A percentile compares a stretch with the other conserved stretches of the same genome.
Evolutionary conservation across 1,284 basidiomycete species (phyloP).

Genomic region (Pseudozyma tsukubaensis): DNA sequence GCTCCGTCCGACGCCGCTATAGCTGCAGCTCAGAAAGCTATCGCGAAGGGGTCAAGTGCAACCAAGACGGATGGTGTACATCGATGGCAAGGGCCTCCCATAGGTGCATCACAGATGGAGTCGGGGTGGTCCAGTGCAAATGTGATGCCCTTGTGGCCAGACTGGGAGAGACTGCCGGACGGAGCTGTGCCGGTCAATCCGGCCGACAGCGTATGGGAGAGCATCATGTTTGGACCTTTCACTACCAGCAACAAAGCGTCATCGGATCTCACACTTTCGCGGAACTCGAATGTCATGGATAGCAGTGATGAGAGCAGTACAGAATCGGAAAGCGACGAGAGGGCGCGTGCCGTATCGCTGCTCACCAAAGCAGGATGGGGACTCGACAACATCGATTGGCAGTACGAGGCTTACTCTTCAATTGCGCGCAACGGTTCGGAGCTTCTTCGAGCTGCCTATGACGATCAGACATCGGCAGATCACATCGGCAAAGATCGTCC

Average conservation of each 20-base stretch:
- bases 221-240: conserved; percentile 58
- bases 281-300: neutral
- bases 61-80: conserved; percentile 19
- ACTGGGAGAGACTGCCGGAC: conserved; percentile 52
- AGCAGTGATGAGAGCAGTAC: neutral
- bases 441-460: conserved; percentile 15
- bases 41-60: conserved; percentile 7
- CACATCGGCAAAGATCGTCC: neutral
- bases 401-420: conserved; percentile 33
- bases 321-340: neutral
- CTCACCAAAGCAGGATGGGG: conserved; percentile 55
- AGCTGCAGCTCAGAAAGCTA: conserved; percentile 6
- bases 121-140: conserved; percentile 40
- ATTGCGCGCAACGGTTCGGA: conserved; percentile 20
- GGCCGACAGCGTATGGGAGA: conserved; percentile 45
- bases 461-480: neutral
- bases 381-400: conserved; percentile 23
- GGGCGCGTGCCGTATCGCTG: conserved; percentile 34
- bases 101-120: conserved; percentile 34
- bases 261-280: conserved; percentile 10
- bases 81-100: conserved; percentile 40
- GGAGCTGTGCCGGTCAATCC: conserved; percentile 22
- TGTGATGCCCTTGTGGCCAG: conserved; percentile 53
- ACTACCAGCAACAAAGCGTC: conserved; percentile 8
- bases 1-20: conserved; percentile 4